These are phyloP conservation scores for Ambispora gerdemannii DNA, from an alignment of 192 early-diverging fungal genomes.

Conservation along the genomic window DNA sequence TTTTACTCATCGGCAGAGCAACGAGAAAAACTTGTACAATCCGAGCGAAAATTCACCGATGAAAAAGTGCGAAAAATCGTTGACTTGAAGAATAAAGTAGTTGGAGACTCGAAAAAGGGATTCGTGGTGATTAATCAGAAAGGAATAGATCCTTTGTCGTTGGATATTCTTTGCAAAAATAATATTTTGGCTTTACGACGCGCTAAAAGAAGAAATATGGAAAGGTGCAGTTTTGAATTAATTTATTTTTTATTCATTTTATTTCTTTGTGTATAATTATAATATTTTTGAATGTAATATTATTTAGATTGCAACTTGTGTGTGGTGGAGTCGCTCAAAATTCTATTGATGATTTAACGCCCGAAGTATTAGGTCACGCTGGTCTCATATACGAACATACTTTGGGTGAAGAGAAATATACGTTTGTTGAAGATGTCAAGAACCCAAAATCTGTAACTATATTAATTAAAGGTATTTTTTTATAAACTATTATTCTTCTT, in stretches of 20 bases:
- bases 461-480: constrained; percentile 78
- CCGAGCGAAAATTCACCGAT: constrained; percentile 94
- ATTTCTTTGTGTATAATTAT: background rate
- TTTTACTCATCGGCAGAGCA: constrained; percentile 98
- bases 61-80: constrained; percentile 91
- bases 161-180: constrained; percentile 96
- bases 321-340: constrained; percentile 96
- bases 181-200: constrained; percentile 91
- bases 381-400: constrained; percentile 95
- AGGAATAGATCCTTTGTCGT: constrained; percentile 96
- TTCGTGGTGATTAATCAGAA: constrained; percentile 99
- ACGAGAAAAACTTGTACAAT: constrained; percentile 97
- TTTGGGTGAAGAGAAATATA: constrained; percentile 98
- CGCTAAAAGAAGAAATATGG: constrained; percentile 99
- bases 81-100: constrained; percentile 95
- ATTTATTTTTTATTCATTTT: background rate
- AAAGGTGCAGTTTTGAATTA: constrained; percentile 48
- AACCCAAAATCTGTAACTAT: constrained; percentile 89
- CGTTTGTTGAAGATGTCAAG: constrained; percentile 94
- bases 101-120: constrained; percentile 76
- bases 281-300: background rate
- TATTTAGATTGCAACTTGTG: constrained; percentile 71
- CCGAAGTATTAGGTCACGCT: constrained; percentile 82
- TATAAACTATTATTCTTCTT: background rate
- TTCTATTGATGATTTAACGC: constrained; percentile 93